Evolutionary conservation across 1,284 basidiomycete genomes (phyloP).

Genomic region (Pseudozyma hubeiensis): DNA sequence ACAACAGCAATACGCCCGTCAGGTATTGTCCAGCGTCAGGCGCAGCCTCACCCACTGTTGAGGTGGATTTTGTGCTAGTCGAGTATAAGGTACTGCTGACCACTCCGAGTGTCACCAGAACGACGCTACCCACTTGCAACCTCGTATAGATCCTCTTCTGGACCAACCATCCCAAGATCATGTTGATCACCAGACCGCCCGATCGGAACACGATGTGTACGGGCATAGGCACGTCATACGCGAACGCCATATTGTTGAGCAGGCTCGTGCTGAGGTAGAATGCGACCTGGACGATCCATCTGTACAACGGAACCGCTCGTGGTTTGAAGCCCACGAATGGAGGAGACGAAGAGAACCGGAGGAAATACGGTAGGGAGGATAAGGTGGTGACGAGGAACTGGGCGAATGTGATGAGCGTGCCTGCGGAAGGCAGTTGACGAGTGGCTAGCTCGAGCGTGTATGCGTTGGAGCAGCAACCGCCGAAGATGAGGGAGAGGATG

Average conservation of each 20-base stretch:
- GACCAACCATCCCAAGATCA: constrained; percentile 79
- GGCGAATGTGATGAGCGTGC: constrained; percentile 64
- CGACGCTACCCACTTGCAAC: constrained; percentile 73
- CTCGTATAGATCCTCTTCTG: constrained; percentile 67
- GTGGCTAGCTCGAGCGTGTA: constrained; percentile 63
- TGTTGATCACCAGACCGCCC: constrained; percentile 85
- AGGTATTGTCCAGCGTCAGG: constrained; percentile 71
- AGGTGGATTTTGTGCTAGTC: constrained; percentile 51
- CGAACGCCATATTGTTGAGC: constrained; percentile 91
- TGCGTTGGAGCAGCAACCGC: constrained; percentile 67
- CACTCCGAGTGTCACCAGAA: constrained; percentile 84
- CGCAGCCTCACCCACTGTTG: neutral
- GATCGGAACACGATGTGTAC: constrained; percentile 95
- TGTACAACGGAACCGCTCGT: constrained; percentile 75
- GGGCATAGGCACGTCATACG: constrained; percentile 83
- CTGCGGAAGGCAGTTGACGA: constrained; percentile 51
- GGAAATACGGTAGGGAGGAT: constrained; percentile 48
- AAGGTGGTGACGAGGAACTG: constrained; percentile 63
- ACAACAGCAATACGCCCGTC: constrained; percentile 80
- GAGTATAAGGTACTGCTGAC: constrained; percentile 82
- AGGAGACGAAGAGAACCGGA: constrained; percentile 15
- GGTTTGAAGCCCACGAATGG: constrained; percentile 22
- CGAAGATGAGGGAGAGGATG: constrained; percentile 66
- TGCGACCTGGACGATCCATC: constrained; percentile 83
- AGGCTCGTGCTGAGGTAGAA: constrained; percentile 84